Evolutionary conservation across 805 yeast genomes (phyloP).

Genomic region (Candida sithepensis): DNA sequence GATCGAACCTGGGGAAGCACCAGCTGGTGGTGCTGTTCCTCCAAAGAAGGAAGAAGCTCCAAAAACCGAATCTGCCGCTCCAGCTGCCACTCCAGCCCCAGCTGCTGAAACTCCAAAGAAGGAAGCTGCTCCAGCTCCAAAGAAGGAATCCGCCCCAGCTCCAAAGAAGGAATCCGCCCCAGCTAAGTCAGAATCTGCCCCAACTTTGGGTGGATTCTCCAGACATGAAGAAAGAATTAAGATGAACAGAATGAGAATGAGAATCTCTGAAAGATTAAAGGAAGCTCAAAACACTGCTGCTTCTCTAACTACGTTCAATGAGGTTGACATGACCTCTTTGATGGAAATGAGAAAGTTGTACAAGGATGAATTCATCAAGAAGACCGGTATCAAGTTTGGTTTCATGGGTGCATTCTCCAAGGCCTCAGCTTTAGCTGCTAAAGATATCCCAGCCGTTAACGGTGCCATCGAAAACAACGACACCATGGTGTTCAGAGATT

Average conservation of each 20-base stretch:
- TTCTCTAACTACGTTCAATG: constrained; percentile 95
- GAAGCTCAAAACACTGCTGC: constrained; percentile 99
- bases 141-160: constrained; percentile 15
- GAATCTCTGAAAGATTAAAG: constrained; percentile 98
- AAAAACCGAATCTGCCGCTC: constrained; percentile 21
- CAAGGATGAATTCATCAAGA: constrained; percentile 94
- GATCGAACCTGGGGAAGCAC: constrained; percentile 77
- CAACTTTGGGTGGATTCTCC: constrained; percentile 52
- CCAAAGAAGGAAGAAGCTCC: constrained; percentile 24
- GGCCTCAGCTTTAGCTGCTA: constrained; percentile 89
- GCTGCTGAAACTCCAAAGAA: constrained; percentile 8
- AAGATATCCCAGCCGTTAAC: constrained; percentile 91
- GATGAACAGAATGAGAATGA: constrained; percentile 99
- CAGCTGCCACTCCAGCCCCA: constrained; percentile 18
- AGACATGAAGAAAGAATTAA: constrained; percentile 89
- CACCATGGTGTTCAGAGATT: constrained; percentile 94
- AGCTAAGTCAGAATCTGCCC: constrained; percentile 22
- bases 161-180: constrained; percentile 16
- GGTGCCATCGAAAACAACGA: constrained; percentile 91
- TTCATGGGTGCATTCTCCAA: constrained; percentile 98
- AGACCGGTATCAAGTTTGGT: constrained; percentile 91
- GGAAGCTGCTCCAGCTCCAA: constrained; percentile 13
- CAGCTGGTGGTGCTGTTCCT: constrained; percentile 50
- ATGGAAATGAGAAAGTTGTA: constrained; percentile 93
- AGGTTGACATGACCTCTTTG: constrained; percentile 91